Conservation (phyloP, 2,329 filamentous ascomycete species). For the Diaporthe citri region DNA sequence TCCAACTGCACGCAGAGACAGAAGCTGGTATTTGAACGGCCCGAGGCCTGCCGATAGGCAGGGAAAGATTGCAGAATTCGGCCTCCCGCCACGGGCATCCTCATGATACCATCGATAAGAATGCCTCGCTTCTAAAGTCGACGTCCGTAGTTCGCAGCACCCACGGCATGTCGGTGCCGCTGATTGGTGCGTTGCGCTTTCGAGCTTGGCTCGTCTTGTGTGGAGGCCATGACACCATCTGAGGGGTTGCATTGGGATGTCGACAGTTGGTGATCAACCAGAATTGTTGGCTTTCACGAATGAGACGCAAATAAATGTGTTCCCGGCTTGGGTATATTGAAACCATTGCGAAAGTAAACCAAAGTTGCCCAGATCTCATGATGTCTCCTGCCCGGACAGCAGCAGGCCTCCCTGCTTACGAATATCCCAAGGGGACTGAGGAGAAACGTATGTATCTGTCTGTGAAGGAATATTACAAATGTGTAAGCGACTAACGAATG, state of each 20-base stretch:
- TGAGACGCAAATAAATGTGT: neutral
- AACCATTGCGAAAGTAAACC: neutral
- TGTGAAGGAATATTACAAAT: neutral
- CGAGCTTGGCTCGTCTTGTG: slow-evolving; percentile 31
- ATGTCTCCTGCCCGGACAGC: slow-evolving; percentile 34
- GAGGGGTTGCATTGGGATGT: slow-evolving; percentile 10
- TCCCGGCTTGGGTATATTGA: neutral
- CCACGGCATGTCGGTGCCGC: neutral
- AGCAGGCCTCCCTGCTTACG: slow-evolving; percentile 35
- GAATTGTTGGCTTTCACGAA: too few relatives aligned
- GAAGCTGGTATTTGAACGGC: neutral
- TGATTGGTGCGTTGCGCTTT: slow-evolving; percentile 33
- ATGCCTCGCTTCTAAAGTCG: too few relatives aligned
- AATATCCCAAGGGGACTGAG: slow-evolving; percentile 43
- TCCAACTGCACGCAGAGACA: neutral
- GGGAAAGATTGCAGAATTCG: neutral
- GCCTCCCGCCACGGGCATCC: neutral
- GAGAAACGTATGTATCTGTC: slow-evolving; percentile 39
- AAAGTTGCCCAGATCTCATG: neutral
- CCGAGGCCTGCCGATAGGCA: neutral
- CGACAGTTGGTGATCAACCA: neutral
- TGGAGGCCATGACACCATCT: slow-evolving; percentile 38
- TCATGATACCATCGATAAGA: slow-evolving; percentile 38
- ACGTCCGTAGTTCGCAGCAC: neutral
- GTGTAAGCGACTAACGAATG: neutral